phyloP scores from a whole-genome alignment of 2,329 filamentous ascomycete species.

The Fusarium albidum region DNA sequence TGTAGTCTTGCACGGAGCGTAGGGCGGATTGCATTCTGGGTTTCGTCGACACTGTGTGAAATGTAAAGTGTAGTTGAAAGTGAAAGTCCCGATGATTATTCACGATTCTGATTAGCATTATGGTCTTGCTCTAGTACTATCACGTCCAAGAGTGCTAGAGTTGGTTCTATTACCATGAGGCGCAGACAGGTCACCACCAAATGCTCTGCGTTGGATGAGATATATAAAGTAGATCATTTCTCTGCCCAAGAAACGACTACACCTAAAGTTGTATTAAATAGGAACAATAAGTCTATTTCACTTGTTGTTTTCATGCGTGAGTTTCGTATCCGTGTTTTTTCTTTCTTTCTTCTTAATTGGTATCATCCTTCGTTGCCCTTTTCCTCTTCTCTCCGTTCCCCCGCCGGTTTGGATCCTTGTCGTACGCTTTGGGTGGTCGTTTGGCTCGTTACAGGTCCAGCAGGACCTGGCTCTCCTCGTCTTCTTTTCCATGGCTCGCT shows the following conservation, averaged over 20 bases:
- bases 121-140: too few relatives aligned
- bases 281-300: conserved; percentile 32
- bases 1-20: not conserved
- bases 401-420: conserved; percentile 1
- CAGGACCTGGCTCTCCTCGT: not conserved
- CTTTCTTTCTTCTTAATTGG: too few relatives aligned
- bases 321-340: conserved; percentile 30
- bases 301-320: conserved; percentile 21
- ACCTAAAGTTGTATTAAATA: not conserved
- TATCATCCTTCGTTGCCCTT: conserved; percentile 30
- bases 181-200: too few relatives aligned
- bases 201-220: too few relatives aligned
- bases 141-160: too few relatives aligned
- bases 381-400: conserved; percentile 1
- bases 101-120: too few relatives aligned
- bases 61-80: too few relatives aligned
- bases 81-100: too few relatives aligned
- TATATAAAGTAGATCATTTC: too few relatives aligned
- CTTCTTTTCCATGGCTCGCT: not conserved
- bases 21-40: not conserved
- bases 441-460: not conserved
- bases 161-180: too few relatives aligned
- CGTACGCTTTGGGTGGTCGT: conserved; percentile 8
- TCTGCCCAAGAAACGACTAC: not conserved
- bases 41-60: too few relatives aligned